Evolutionary conservation across 2,329 filamentous ascomycete genomes (phyloP), one percentile per base, ranked within the genome.

Genomic region (Aspergillus udagawae): DNA sequence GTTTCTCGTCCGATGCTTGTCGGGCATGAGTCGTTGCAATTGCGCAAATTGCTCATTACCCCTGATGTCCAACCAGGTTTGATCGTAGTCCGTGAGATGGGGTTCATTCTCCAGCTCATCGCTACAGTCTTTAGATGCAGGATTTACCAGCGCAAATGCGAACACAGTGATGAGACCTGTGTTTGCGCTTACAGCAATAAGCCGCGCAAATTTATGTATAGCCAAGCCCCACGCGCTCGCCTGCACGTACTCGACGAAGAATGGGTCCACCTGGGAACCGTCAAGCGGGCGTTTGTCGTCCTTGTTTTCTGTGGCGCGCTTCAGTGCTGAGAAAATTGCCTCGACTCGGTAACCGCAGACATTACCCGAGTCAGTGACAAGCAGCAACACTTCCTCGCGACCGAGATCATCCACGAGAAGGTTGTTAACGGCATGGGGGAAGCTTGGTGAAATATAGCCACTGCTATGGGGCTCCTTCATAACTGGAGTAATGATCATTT

Each of bases 171-270:
- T 81, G 17, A 77, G 67, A 23, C 79, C 77, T 0, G 81, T 83
- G 70, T 99, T 99, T 0, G 90, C 86, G 65, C 89, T 90, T 42
- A 95, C 87, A 0, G 93, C 94, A 60, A 99, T 88, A 60, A 97
- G 78, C 0, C 92, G 86, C n/a, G 90, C 91, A 60, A 86, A 78
- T 60, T 85, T 82, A 71, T 97, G 93, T 10, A 96, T 82, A 7
- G 91, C 88, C 50, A 96, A 75, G 0, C 93, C 94, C 94, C 94
- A 99, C 2, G 92, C 93, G 58, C 90, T 93, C 25, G 75, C 77
- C 1, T 84, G 84, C 2, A 96, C 91, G 68, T 89, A 92, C 41
- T 89, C 83, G 57, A 86, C 84, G 56, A 96, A 90, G 67, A 96
- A 90, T 1, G 77, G 75, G 20, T 69, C 69, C 17, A 79, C 66